These are phyloP conservation scores for Neurospora sp. DNA, from an alignment of 495 filamentous ascomycete genomes.

Conservation along the genomic window DNA sequence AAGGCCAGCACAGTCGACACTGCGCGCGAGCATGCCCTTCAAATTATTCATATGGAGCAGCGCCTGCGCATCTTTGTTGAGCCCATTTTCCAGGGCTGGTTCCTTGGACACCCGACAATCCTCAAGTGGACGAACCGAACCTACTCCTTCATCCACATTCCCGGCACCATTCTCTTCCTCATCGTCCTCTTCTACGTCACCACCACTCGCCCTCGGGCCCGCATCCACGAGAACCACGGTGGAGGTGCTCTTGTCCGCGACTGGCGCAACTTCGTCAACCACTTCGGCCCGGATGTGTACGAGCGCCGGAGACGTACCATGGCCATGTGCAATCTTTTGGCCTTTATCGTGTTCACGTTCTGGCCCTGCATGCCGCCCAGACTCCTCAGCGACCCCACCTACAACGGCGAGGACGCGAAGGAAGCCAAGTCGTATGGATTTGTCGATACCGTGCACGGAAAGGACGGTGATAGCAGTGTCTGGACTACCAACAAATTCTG, in stretches of 20 bases:
- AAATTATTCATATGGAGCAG: constrained; percentile 50
- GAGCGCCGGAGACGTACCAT: constrained; percentile 47
- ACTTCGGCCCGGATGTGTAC: constrained; percentile 18
- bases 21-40: constrained; percentile 42
- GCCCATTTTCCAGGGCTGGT: constrained; percentile 47
- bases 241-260: constrained; percentile 20
- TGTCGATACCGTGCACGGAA: constrained; percentile 63
- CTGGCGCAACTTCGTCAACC: constrained; percentile 36
- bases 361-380: constrained; percentile 80
- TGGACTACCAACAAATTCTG: constrained; percentile 67
- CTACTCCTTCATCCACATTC: constrained; percentile 77
- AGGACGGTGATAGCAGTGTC: constrained; percentile 43
- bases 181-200: constrained; percentile 60
- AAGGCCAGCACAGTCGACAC: constrained; percentile 42
- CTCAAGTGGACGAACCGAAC: constrained; percentile 45
- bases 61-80: constrained; percentile 54
- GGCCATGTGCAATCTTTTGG: constrained; percentile 64
- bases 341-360: constrained; percentile 65
- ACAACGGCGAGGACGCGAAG: constrained; percentile 14
- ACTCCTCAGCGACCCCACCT: constrained; percentile 45
- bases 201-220: constrained; percentile 35
- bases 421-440: constrained; percentile 48
- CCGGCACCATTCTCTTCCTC: constrained; percentile 60
- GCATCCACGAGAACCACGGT: constrained; percentile 23
- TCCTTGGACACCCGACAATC: constrained; percentile 28